Conservation (phyloP, 1,284 basidiomycete genomes). For the Mycena citricolor region DNA sequence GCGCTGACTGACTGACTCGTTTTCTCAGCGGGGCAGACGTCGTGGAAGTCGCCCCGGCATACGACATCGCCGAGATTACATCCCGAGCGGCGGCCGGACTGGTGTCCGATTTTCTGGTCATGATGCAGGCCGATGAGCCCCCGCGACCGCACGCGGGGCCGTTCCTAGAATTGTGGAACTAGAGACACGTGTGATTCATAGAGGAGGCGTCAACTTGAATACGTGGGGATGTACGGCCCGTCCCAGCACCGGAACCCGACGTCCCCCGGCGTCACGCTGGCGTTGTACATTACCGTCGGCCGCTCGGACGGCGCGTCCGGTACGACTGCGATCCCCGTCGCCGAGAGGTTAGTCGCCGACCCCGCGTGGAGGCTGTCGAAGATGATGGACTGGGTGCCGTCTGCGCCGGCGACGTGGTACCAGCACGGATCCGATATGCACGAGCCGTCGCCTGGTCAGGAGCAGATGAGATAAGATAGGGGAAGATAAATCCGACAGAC, state of each 20-base stretch:
- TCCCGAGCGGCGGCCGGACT: constrained; percentile 10
- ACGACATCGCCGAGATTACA: constrained; percentile 28
- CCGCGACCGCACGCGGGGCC: constrained; percentile 3
- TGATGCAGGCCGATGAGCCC: constrained; percentile 8
- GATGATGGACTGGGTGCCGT: constrained; percentile 19
- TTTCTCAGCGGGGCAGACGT: constrained; percentile 54
- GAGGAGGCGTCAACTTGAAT: constrained; percentile 77
- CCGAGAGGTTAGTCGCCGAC: constrained; percentile 9
- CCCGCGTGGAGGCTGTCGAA: constrained; percentile 16
- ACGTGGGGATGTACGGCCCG: constrained; percentile 16
- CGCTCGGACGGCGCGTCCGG: constrained; percentile 5
- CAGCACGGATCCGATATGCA: constrained; percentile 21
- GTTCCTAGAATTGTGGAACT: no score
- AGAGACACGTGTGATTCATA: constrained; percentile 55
- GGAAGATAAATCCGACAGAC: background rate
- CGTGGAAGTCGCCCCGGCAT: constrained; percentile 79
- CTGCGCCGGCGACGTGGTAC: constrained; percentile 13
- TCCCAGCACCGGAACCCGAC: constrained; percentile 21
- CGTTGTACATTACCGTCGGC: constrained; percentile 18
- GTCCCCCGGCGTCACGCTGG: constrained; percentile 9
- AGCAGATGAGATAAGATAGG: background rate
- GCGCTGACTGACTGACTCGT: constrained; percentile 41
- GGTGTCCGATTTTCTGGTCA: constrained; percentile 9
- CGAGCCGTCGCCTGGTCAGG: constrained; percentile 13
- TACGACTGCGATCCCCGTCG: constrained; percentile 8